A percentile compares a stretch with the other conserved stretches of the same genome.
Conservation (phyloP, 768 basidiomycete species). For the Pleurotus tuoliensis region DNA sequence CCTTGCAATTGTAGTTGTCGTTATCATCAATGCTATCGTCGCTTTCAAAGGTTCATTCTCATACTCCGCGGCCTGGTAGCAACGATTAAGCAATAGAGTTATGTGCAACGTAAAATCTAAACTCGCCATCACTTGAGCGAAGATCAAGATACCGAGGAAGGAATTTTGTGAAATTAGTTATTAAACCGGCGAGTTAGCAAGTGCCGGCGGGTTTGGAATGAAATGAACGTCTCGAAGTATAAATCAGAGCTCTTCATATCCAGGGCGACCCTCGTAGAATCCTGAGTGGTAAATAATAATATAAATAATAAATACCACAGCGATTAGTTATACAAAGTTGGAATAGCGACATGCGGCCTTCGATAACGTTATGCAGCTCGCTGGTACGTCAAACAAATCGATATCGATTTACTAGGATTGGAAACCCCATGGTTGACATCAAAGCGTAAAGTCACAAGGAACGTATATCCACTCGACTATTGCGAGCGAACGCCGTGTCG, state of each 20-base stretch:
- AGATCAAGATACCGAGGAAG: constrained; percentile 4
- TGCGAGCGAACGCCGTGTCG: constrained; percentile 5
- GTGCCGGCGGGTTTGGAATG: constrained; percentile 1
- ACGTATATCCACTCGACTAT: not conserved
- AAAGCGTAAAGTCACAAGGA: constrained; percentile 4
- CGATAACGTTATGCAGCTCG: constrained; percentile 1
- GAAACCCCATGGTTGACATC: not conserved
- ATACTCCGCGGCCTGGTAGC: constrained; percentile 2
- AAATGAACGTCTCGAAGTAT: not conserved
- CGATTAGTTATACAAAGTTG: not conserved
- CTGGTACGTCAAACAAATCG: constrained; percentile 7
- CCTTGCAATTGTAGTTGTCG: constrained; percentile 16
- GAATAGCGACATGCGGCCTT: not conserved
- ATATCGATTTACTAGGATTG: constrained; percentile 6
- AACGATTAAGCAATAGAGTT: constrained; percentile 6
- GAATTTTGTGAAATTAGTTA: not conserved
- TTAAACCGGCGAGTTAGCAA: constrained; percentile 7
- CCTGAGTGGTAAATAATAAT: not conserved
- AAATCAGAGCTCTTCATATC: not conserved
- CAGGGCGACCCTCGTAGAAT: not conserved
- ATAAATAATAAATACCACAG: not conserved
- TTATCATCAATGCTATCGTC: not conserved
- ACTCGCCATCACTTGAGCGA: not conserved
- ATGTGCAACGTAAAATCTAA: constrained; percentile 5
- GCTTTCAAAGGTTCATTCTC: not conserved